These are phyloP conservation scores for Apiospora hydei DNA, from an alignment of 2,329 filamentous ascomycete genomes.

Conservation along the genomic window DNA sequence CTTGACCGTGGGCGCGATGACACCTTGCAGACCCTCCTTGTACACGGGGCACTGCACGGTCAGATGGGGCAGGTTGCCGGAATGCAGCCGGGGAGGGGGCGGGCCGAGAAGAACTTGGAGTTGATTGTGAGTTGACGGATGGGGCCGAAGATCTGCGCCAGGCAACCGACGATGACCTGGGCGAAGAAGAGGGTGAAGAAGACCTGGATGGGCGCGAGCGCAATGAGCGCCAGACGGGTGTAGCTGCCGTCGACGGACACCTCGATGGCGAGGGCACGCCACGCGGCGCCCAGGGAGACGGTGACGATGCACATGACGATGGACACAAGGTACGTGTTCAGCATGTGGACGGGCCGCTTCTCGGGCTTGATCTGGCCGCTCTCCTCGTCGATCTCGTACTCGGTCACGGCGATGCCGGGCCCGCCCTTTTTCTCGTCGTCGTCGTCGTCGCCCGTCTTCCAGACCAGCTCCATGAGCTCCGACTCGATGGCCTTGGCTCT, in stretches of 20 bases:
- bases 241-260: conserved; percentile 69
- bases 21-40: conserved; percentile 79
- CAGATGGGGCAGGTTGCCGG: conserved; percentile 69
- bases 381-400: conserved; percentile 73
- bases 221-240: conserved; percentile 68
- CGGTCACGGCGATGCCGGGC: conserved; percentile 46
- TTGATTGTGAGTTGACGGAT: conserved; percentile 76
- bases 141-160: conserved; percentile 79
- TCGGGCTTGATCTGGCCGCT: conserved; percentile 72
- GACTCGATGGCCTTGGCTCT: conserved; percentile 77
- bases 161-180: conserved; percentile 78
- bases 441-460: conserved; percentile 64
- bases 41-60: conserved; percentile 90
- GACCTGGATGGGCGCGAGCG: conserved; percentile 73
- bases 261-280: conserved; percentile 73
- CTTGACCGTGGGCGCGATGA: conserved; percentile 79
- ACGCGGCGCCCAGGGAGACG: conserved; percentile 72
- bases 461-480: conserved; percentile 80
- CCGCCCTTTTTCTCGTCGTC: conserved; percentile 60
- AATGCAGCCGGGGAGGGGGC: conserved; percentile 69
- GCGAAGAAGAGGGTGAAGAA: conserved; percentile 86
- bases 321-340: conserved; percentile 73
- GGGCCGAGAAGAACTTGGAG: conserved; percentile 83
- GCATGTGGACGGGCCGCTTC: conserved; percentile 70
- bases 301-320: conserved; percentile 72